These are phyloP conservation scores for Russula dissimulans DNA, from an alignment of 768 basidiomycete genomes.

Conservation along the genomic window DNA sequence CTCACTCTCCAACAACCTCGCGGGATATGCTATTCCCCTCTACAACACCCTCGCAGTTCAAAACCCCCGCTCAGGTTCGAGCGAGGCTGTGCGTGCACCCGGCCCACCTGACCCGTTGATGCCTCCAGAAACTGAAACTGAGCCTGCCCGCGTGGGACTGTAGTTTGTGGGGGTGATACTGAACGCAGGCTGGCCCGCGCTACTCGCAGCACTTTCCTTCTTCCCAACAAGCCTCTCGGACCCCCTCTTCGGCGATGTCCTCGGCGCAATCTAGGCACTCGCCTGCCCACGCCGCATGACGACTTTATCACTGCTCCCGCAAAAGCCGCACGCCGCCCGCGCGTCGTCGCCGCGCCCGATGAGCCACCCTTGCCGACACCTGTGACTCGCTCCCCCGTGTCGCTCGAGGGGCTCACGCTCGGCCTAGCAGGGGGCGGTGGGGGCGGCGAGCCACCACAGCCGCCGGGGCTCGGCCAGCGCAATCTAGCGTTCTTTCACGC, in stretches of 20 bases:
- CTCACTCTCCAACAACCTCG: conserved; percentile 79
- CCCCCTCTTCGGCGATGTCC: conserved; percentile 80
- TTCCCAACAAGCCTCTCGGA: conserved; percentile 86
- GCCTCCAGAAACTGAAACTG: conserved; percentile 41
- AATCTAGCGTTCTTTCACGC: conserved; percentile 91
- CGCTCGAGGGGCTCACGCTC: conserved; percentile 60
- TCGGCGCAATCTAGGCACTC: conserved; percentile 74
- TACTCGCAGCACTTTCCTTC: conserved; percentile 85
- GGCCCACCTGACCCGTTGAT: conserved; percentile 56
- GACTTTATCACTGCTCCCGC: conserved; percentile 85
- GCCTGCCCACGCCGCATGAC: conserved; percentile 81
- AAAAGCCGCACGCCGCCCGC: conserved; percentile 84
- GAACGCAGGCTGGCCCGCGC: conserved; percentile 83
- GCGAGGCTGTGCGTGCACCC: conserved; percentile 59
- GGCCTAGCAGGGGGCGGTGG: conserved; percentile 21
- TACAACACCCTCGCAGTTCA: conserved; percentile 65
- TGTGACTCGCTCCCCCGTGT: conserved; percentile 50
- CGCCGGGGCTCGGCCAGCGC: conserved; percentile 76
- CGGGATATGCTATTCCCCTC: conserved; percentile 62
- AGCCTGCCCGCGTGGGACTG: conserved; percentile 48
- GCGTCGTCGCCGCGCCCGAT: conserved; percentile 81
- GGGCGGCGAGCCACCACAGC: conserved; percentile 31
- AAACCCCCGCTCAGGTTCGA: conserved; percentile 48
- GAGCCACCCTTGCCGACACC: conserved; percentile 37
- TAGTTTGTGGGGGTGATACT: conserved; percentile 63